Evolutionary conservation across 352 stramenopile species (phyloP).

Genomic region (Pythium inflatum): DNA sequence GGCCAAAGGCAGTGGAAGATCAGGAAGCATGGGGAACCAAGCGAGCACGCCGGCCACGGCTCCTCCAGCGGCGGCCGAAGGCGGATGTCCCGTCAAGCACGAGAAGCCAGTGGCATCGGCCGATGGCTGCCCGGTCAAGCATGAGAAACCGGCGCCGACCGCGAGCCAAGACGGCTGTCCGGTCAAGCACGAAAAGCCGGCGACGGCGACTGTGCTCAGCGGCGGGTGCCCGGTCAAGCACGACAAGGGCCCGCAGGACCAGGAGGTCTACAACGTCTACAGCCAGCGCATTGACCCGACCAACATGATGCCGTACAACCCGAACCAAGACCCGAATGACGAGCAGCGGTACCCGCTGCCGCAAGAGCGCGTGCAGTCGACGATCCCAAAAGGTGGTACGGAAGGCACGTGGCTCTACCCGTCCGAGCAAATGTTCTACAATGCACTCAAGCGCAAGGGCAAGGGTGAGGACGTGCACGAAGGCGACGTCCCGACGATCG

Average conservation of each 20-base stretch:
- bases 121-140: slow-evolving; percentile 64
- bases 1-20: slow-evolving; percentile 9
- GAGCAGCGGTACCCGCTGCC: slow-evolving; percentile 90
- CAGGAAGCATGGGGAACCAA: slow-evolving; percentile 66
- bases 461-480: slow-evolving; percentile 97
- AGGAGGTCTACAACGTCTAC: slow-evolving; percentile 97
- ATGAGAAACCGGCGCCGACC: slow-evolving; percentile 30
- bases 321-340: slow-evolving; percentile 93
- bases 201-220: slow-evolving; percentile 25
- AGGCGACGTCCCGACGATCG: slow-evolving; percentile 93
- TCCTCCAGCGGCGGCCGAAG: slow-evolving; percentile 29
- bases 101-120: slow-evolving; percentile 27
- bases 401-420: slow-evolving; percentile 98
- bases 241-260: slow-evolving; percentile 37
- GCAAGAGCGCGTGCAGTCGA: slow-evolving; percentile 94
- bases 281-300: slow-evolving; percentile 95
- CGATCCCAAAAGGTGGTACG: slow-evolving; percentile 95
- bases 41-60: slow-evolving; percentile 45
- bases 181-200: slow-evolving; percentile 45
- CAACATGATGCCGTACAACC: slow-evolving; percentile 98
- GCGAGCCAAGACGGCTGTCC: slow-evolving; percentile 51
- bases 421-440: slow-evolving; percentile 99
- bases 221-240: slow-evolving; percentile 78
- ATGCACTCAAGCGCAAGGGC: slow-evolving; percentile 96
- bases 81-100: slow-evolving; percentile 63